Conservation (phyloP, 768 basidiomycete species). For the Russula ochroleuca region DNA sequence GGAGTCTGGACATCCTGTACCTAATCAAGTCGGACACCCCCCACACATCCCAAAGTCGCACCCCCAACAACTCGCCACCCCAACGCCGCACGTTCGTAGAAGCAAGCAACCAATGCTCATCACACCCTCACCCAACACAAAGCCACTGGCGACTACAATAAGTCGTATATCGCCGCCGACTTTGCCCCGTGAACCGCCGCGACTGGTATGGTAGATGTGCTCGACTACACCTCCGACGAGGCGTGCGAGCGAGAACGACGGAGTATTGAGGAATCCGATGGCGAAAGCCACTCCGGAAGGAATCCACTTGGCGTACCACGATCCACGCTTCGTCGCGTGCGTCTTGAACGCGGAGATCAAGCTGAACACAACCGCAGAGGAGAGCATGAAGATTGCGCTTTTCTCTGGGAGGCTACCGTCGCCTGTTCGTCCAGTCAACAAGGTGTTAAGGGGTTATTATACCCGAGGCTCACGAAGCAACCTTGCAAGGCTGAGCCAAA, state of each 20-base stretch:
- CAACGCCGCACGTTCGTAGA: constrained; percentile 69
- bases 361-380: constrained; percentile 70
- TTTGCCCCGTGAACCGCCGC: constrained; percentile 44
- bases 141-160: constrained; percentile 89
- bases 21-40: constrained; percentile 42
- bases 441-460: neutral
- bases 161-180: constrained; percentile 60
- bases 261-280: constrained; percentile 93
- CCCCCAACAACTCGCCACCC: constrained; percentile 80
- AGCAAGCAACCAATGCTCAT: constrained; percentile 75
- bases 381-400: constrained; percentile 70
- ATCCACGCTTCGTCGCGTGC: constrained; percentile 45
- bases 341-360: constrained; percentile 63
- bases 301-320: constrained; percentile 67
- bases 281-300: constrained; percentile 94
- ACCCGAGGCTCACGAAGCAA: constrained; percentile 55
- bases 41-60: constrained; percentile 73
- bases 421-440: constrained; percentile 44
- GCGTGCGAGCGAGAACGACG: constrained; percentile 89
- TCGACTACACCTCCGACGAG: constrained; percentile 84
- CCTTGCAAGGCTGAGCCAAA: constrained; percentile 80
- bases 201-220: constrained; percentile 51
- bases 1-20: neutral
- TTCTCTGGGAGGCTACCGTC: constrained; percentile 80
- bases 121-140: constrained; percentile 93